These are phyloP conservation scores for Acacia crassicarpa DNA, from an alignment of 306 rosid genomes.

Conservation along the genomic window DNA sequence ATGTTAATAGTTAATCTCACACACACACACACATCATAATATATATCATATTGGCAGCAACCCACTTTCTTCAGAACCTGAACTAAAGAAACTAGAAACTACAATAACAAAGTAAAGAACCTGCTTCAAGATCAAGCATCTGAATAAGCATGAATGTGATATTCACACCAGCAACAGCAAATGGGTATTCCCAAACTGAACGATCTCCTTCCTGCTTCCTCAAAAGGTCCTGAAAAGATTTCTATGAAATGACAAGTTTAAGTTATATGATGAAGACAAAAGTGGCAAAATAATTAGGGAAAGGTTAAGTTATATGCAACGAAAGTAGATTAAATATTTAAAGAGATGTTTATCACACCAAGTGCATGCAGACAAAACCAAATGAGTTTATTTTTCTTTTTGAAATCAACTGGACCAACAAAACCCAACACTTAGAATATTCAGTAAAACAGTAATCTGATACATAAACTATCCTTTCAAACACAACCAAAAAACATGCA, in stretches of 20 bases:
- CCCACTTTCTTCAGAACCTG: neutral
- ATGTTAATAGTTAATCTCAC: neutral
- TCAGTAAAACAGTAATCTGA: neutral
- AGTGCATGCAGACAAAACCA: neutral
- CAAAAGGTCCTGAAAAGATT: slow-evolving; percentile 94
- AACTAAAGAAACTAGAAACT: neutral
- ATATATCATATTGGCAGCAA: neutral
- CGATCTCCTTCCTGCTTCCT: slow-evolving; percentile 98
- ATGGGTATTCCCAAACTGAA: slow-evolving; percentile 98
- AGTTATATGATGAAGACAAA: slow-evolving; percentile 5
- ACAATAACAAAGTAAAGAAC: slow-evolving; percentile 43
- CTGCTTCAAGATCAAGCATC: slow-evolving; percentile 99
- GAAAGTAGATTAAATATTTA: neutral
- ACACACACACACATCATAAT: neutral
- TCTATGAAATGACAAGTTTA: slow-evolving; percentile 57
- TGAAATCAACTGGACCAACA: neutral
- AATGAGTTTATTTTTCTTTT: neutral
- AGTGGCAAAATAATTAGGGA: neutral
- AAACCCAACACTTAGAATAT: neutral
- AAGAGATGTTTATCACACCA: neutral
- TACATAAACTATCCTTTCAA: slow-evolving; percentile 5
- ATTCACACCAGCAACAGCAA: slow-evolving; percentile 99
- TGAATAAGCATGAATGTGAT: slow-evolving; percentile 98
- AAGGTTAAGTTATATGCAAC: neutral
- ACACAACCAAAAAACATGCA: neutral